phyloP scores from a whole-genome alignment of 1,284 basidiomycete genomes.

The Melampsora larici-populina region DNA sequence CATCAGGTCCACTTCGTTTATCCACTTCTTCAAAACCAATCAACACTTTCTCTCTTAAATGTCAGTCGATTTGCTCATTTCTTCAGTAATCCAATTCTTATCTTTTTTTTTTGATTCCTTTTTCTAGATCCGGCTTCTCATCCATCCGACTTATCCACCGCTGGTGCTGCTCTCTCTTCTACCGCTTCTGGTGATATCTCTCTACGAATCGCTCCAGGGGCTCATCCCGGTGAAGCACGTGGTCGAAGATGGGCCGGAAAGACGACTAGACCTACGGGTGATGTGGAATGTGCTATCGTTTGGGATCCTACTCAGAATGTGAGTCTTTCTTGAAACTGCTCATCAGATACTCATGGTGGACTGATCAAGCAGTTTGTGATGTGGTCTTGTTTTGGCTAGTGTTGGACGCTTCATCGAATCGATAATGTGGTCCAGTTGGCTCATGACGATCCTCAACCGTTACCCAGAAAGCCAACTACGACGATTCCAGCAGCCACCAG shows the following conservation, averaged over 20 bases:
- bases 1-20: constrained; percentile 40
- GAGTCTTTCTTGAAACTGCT: background rate
- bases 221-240: constrained; percentile 13
- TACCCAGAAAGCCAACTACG: constrained; percentile 5
- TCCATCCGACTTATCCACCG: constrained; percentile 24
- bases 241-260: constrained; percentile 35
- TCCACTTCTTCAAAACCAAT: constrained; percentile 1
- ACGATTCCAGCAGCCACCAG: background rate
- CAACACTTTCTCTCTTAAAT: constrained; percentile 34
- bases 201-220: constrained; percentile 19
- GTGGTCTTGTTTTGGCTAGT: constrained; percentile 7
- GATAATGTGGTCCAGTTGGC: constrained; percentile 34
- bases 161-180: constrained; percentile 37
- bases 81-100: background rate
- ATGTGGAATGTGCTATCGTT: constrained; percentile 36
- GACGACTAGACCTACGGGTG: background rate
- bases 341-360: background rate
- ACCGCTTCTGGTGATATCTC: constrained; percentile 41
- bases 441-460: constrained; percentile 27
- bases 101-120: background rate
- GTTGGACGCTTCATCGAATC: constrained; percentile 40
- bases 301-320: constrained; percentile 39
- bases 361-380: too few species aligned
- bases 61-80: background rate
- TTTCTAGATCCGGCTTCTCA: constrained; percentile 35